A percentile compares a stretch with the other conserved stretches of the same genome.
Evolutionary conservation across 2,329 filamentous ascomycete genomes (phyloP).

Genomic region (Exophiala oligosperma): DNA sequence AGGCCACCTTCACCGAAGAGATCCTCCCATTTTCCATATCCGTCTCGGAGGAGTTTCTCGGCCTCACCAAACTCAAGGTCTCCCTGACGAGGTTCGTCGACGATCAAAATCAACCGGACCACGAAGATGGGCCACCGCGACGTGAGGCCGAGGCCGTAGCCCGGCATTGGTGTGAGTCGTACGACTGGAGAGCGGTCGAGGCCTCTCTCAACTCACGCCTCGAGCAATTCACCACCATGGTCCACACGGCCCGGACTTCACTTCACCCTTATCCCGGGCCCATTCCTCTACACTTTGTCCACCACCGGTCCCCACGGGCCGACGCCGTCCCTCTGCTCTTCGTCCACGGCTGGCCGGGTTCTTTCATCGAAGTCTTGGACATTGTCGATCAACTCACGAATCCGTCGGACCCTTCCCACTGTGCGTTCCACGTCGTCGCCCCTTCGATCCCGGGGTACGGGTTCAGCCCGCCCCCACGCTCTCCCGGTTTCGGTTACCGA

Average conservation of each 20-base stretch:
- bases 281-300: constrained; percentile 25
- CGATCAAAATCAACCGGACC: constrained; percentile 4
- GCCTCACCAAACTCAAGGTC: constrained; percentile 8
- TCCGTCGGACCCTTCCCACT: constrained; percentile 20
- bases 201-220: too few species aligned
- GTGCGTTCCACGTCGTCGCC: constrained; percentile 34
- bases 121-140: constrained; percentile 12
- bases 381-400: constrained; percentile 33
- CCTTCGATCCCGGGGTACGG: constrained; percentile 33
- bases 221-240: too few species aligned
- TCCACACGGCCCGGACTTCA: too few species aligned
- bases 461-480: constrained; percentile 28
- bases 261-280: too few species aligned
- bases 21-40: constrained; percentile 12
- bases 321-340: constrained; percentile 39
- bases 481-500: constrained; percentile 54
- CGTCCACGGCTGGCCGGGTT: constrained; percentile 40
- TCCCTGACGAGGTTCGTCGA: constrained; percentile 16
- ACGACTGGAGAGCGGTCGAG: too few species aligned
- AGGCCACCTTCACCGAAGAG: constrained; percentile 9
- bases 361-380: constrained; percentile 36
- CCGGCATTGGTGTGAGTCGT: too few species aligned
- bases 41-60: constrained; percentile 12
- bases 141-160: too few species aligned
- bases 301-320: constrained; percentile 17